Percentiles rank a stretch among this genome's conserved stretches.
Evolutionary conservation across 306 rosid species (phyloP).

Genomic region (Delonix regia): DNA sequence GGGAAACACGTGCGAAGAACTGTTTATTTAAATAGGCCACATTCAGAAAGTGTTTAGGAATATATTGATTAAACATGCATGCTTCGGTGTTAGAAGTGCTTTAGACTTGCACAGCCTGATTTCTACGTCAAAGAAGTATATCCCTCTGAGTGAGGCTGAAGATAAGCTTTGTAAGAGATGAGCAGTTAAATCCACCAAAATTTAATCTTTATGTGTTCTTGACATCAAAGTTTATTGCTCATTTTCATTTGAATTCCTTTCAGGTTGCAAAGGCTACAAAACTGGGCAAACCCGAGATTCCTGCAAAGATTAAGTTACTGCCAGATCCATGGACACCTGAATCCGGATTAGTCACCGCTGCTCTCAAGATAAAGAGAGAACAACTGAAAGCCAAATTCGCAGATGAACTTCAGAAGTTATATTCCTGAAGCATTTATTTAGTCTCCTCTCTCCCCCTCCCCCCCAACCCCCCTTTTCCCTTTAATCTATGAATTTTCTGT

Average conservation of each 20-base stretch:
- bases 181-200: not conserved
- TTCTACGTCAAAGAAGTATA: not conserved
- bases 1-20: not conserved
- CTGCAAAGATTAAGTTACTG: conserved; percentile 72
- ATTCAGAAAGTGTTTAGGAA: not conserved
- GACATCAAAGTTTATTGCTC: not conserved
- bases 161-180: not conserved
- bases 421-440: conserved; percentile 52
- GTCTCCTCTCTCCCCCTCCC: not conserved
- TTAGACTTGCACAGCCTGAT: not conserved
- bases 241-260: conserved; percentile 7
- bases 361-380: conserved; percentile 90
- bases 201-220: not conserved
- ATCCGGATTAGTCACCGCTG: conserved; percentile 92
- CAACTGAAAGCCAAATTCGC: conserved; percentile 76
- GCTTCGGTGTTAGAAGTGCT: not conserved
- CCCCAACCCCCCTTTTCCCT: not conserved
- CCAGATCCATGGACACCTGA: conserved; percentile 90
- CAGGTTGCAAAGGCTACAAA: conserved; percentile 75
- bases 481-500: not conserved
- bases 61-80: not conserved
- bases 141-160: not conserved
- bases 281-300: conserved; percentile 75
- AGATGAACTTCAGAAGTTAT: conserved; percentile 66
- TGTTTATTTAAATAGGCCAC: not conserved